Percentiles rank a stretch among this genome's conserved stretches.
phyloP scores from a whole-genome alignment of 257 asterid genomes.

The Solanum piurae region DNA sequence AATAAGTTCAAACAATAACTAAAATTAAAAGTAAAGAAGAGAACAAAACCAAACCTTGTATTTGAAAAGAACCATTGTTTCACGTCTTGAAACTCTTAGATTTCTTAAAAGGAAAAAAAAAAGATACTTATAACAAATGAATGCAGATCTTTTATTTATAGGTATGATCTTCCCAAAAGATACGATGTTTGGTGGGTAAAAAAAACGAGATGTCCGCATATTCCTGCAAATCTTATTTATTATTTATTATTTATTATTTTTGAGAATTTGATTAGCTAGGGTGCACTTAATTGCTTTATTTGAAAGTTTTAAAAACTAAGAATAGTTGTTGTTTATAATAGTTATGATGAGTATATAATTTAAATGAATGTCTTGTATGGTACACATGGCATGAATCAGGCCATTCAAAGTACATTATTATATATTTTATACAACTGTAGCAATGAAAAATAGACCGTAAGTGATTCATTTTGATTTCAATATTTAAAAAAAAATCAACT shows the following conservation, averaged over 20 bases:
- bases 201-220: no score
- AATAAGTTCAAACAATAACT: not conserved
- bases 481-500: not conserved
- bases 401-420: no score
- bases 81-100: not conserved
- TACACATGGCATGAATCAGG: no score
- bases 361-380: no score
- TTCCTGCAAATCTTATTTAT: not conserved
- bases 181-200: not conserved
- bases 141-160: no score
- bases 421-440: no score
- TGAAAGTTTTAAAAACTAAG: no score
- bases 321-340: not conserved
- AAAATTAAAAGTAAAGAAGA: not conserved
- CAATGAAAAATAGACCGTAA: no score
- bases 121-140: not conserved
- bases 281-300: no score
- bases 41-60: not conserved
- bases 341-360: no score
- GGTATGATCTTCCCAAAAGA: not conserved
- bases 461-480: not conserved
- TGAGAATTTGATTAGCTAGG: not conserved
- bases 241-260: no score
- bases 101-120: not conserved
- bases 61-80: not conserved